These are phyloP conservation scores for Ajuga chamaepitys DNA, from an alignment of 257 asterid species.

Conservation along the genomic window DNA sequence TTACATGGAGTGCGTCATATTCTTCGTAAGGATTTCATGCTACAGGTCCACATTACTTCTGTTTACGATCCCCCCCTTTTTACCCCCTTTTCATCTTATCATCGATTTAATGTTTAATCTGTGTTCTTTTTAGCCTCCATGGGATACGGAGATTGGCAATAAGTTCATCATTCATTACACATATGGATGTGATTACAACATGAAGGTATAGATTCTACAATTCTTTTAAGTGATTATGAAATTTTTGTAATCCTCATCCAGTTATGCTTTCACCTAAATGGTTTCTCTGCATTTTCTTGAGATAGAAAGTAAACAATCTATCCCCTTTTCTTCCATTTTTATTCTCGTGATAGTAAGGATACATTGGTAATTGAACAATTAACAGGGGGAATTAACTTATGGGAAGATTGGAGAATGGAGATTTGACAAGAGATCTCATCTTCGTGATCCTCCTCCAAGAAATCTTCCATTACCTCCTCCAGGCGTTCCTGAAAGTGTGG, in stretches of 20 bases:
- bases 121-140: slow-evolving; percentile 70
- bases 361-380: slow-evolving; percentile 6
- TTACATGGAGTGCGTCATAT: slow-evolving; percentile 83
- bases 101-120: background rate
- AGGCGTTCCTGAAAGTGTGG: slow-evolving; percentile 98
- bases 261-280: background rate
- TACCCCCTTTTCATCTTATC: background rate
- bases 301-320: background rate
- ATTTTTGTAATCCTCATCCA: background rate
- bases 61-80: background rate
- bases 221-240: background rate
- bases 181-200: slow-evolving; percentile 89
- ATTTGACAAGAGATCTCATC: slow-evolving; percentile 90
- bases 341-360: background rate
- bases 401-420: slow-evolving; percentile 98
- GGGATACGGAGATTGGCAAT: slow-evolving; percentile 72
- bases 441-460: slow-evolving; percentile 70
- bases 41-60: slow-evolving; percentile 57
- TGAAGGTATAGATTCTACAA: slow-evolving; percentile 53
- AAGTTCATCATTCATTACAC: slow-evolving; percentile 86
- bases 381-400: slow-evolving; percentile 82
- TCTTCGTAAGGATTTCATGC: slow-evolving; percentile 89
- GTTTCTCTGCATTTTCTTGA: background rate
- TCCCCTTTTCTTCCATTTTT: background rate
- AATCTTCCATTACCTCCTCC: slow-evolving; percentile 88